Percentiles rank a stretch among this genome's conserved stretches.
These are phyloP conservation scores for Withania somnifera DNA, from an alignment of 305 asterid species.

Conservation along the genomic window DNA sequence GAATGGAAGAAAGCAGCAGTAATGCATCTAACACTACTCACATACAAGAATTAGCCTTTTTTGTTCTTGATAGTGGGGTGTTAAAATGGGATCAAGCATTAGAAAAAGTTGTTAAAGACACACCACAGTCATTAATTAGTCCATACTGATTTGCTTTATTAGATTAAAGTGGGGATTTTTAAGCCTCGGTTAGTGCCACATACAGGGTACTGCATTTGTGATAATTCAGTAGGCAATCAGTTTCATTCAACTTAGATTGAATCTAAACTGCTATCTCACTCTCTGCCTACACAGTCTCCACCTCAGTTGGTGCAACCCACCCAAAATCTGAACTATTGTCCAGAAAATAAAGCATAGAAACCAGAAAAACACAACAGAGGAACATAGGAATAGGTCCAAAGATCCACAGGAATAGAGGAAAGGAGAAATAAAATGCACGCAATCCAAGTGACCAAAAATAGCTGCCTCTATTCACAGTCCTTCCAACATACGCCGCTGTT, in stretches of 20 bases:
- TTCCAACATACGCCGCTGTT: slow-evolving; percentile 47
- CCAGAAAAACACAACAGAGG: slow-evolving; percentile 36
- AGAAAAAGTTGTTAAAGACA: too few species aligned
- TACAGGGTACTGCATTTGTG: too few species aligned
- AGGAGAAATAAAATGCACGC: slow-evolving; percentile 63
- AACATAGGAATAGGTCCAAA: slow-evolving; percentile 89
- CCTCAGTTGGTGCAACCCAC: not conserved
- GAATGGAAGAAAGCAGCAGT: not conserved
- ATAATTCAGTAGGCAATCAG: too few species aligned
- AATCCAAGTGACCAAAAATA: slow-evolving; percentile 86
- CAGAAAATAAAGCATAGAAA: slow-evolving; percentile 49
- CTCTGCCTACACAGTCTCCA: not conserved
- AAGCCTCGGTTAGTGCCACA: too few species aligned
- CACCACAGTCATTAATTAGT: too few species aligned
- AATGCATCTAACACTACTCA: not conserved
- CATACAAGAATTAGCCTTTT: not conserved
- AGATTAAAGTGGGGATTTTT: too few species aligned
- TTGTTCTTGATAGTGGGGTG: not conserved
- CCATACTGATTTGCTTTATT: too few species aligned
- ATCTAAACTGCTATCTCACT: not conserved
- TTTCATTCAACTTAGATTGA: not conserved
- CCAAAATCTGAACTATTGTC: slow-evolving; percentile 31
- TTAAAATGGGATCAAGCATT: too few species aligned
- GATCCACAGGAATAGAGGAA: slow-evolving; percentile 82
- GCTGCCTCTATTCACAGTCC: slow-evolving; percentile 56